Percentiles rank a stretch among this genome's conserved stretches.
phyloP scores from a whole-genome alignment of 2,329 filamentous ascomycete species.

The Calonectria pauciramosa region DNA sequence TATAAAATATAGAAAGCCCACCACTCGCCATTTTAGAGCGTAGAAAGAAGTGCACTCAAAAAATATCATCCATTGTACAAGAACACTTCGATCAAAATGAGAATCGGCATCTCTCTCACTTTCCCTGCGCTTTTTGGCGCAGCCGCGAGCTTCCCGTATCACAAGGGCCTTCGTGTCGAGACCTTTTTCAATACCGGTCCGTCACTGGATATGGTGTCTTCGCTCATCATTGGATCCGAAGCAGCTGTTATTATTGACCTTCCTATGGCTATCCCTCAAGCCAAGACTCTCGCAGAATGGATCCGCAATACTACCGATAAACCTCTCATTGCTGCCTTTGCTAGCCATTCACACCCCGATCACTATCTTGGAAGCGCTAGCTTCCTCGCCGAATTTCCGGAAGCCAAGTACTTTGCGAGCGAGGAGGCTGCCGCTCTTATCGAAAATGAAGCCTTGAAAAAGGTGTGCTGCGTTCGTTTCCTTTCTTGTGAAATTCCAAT shows the following conservation, averaged over 20 bases:
- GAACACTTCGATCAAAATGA: background rate
- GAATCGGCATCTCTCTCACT: background rate
- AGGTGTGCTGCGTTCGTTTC: slow-evolving; percentile 1
- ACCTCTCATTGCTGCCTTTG: slow-evolving; percentile 30
- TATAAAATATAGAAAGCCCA: background rate
- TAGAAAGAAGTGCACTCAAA: too few species aligned
- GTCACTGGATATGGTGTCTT: slow-evolving; percentile 30
- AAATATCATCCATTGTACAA: too few species aligned
- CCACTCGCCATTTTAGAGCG: background rate
- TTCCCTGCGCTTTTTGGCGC: background rate
- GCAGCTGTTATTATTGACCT: slow-evolving; percentile 30
- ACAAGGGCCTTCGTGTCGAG: slow-evolving; percentile 10
- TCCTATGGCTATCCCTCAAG: slow-evolving; percentile 23
- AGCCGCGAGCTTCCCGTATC: background rate
- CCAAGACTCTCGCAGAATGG: slow-evolving; percentile 24
- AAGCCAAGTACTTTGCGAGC: slow-evolving; percentile 26
- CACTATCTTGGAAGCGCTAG: slow-evolving; percentile 25
- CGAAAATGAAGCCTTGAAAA: slow-evolving; percentile 20
- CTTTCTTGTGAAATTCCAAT: too few species aligned
- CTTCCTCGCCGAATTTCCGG: slow-evolving; percentile 26
- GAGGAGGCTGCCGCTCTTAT: slow-evolving; percentile 17
- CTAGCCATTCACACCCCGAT: slow-evolving; percentile 29
- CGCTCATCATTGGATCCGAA: slow-evolving; percentile 30
- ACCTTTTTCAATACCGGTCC: slow-evolving; percentile 20
- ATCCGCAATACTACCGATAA: slow-evolving; percentile 28